A percentile compares a stretch with the other conserved stretches of the same genome.
phyloP scores from a whole-genome alignment of 2,329 filamentous ascomycete genomes.

The Nothopassalora personata region DNA sequence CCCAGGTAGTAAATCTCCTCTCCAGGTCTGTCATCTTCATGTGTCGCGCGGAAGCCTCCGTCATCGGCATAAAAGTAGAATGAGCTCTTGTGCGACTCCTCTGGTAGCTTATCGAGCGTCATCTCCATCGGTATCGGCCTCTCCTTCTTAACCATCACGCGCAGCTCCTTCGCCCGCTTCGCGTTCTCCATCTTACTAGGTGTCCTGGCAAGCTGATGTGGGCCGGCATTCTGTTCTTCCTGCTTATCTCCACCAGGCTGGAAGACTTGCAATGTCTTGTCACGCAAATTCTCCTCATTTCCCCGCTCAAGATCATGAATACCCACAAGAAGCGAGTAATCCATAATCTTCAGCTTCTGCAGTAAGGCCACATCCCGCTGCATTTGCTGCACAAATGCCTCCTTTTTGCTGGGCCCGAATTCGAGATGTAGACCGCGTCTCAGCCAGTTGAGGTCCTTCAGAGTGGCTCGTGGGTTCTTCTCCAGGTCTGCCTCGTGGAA shows the following conservation, averaged over 20 bases:
- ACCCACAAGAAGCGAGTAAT: conserved; percentile 91
- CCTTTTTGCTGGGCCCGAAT: conserved; percentile 81
- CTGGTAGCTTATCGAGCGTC: conserved; percentile 78
- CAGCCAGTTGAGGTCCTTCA: conserved; percentile 97
- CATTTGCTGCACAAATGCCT: conserved; percentile 82
- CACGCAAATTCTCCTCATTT: conserved; percentile 87
- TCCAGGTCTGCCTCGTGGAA: conserved; percentile 83
- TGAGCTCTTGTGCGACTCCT: conserved; percentile 63
- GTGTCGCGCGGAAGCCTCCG: conserved; percentile 86
- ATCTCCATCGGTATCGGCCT: conserved; percentile 89
- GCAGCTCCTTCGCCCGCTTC: conserved; percentile 81
- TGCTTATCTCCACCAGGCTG: conserved; percentile 68
- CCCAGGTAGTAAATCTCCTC: conserved; percentile 97
- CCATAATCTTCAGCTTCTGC: conserved; percentile 92
- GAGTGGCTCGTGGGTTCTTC: conserved; percentile 81
- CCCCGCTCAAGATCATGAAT: conserved; percentile 87
- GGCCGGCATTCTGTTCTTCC: conserved; percentile 31
- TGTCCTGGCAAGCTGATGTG: conserved; percentile 65
- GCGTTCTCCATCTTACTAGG: conserved; percentile 90
- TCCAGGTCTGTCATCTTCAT: conserved; percentile 76
- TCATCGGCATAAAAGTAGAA: conserved; percentile 92
- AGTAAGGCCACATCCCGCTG: conserved; percentile 79
- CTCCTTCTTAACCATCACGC: conserved; percentile 88
- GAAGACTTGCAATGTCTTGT: conserved; percentile 89
- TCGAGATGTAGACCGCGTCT: conserved; percentile 79